Percentiles rank a stretch among this genome's conserved stretches.
These are phyloP conservation scores for Mycena kentingensis DNA, from an alignment of 768 basidiomycete species.

Conservation along the genomic window DNA sequence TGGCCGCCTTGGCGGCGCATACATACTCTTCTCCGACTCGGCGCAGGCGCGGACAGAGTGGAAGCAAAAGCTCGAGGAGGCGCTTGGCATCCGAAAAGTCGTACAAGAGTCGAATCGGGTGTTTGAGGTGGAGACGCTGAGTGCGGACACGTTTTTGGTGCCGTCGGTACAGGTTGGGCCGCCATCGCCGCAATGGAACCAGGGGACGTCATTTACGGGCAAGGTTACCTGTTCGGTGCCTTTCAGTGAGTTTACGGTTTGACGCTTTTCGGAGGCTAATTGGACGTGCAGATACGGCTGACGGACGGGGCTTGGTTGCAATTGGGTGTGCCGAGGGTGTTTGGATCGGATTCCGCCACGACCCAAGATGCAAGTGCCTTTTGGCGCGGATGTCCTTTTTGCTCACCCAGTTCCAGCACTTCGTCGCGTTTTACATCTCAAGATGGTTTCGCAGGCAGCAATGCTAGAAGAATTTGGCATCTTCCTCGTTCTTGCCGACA, in stretches of 20 bases:
- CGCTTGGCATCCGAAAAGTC: constrained; percentile 78
- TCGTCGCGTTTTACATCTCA: constrained; percentile 90
- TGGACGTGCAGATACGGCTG: constrained; percentile 65
- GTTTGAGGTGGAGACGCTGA: constrained; percentile 92
- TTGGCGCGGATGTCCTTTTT: not conserved
- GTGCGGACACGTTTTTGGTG: constrained; percentile 83
- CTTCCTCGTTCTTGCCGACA: constrained; percentile 93
- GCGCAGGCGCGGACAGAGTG: constrained; percentile 77
- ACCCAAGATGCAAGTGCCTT: constrained; percentile 69
- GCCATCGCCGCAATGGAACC: constrained; percentile 53
- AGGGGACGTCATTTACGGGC: constrained; percentile 74
- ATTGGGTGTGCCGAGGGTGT: constrained; percentile 96
- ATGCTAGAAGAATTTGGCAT: constrained; percentile 97
- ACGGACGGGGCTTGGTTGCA: constrained; percentile 84
- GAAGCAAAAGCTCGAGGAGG: constrained; percentile 88
- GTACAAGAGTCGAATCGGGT: constrained; percentile 94
- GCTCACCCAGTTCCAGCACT: constrained; percentile 59
- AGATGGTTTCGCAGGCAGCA: constrained; percentile 92
- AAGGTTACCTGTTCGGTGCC: constrained; percentile 96
- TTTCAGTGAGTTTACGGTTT: constrained; percentile 63
- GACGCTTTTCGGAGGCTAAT: not conserved
- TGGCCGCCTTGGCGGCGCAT: constrained; percentile 83
- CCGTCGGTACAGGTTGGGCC: constrained; percentile 55
- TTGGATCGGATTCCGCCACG: constrained; percentile 94
- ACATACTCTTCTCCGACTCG: constrained; percentile 86